A percentile compares a stretch with the other conserved stretches of the same genome.
These are phyloP conservation scores for Aspergillus nidulans DNA, from an alignment of 495 filamentous ascomycete species.

Conservation along the genomic window DNA sequence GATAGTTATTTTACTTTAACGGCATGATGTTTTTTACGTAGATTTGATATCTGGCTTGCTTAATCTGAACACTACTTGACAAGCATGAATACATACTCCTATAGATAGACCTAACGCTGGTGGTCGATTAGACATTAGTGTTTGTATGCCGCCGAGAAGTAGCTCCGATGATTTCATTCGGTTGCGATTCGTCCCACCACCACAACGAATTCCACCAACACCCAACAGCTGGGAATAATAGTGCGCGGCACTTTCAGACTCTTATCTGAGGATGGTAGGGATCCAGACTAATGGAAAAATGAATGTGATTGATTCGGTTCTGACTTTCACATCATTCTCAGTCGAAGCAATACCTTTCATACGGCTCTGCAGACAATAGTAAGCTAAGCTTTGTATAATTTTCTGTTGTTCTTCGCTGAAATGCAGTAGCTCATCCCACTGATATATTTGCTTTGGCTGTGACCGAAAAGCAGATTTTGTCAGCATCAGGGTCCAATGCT, in stretches of 20 bases:
- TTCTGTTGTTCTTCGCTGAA: not conserved
- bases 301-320: not conserved
- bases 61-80: no score
- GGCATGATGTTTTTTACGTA: no score
- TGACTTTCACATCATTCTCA: constrained; percentile 30
- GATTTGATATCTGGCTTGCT: no score
- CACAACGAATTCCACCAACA: not conserved
- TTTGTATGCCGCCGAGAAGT: no score
- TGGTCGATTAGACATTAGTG: no score
- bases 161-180: constrained; percentile 22
- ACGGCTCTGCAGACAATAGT: constrained; percentile 86
- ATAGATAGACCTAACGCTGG: no score
- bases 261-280: constrained; percentile 17
- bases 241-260: not conserved
- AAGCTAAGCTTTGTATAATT: constrained; percentile 17
- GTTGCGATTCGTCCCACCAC: constrained; percentile 3
- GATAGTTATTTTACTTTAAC: no score
- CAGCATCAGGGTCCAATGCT: constrained; percentile 74
- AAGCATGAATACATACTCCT: no score
- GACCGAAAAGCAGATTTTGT: constrained; percentile 71
- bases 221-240: not conserved
- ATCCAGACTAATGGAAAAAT: not conserved
- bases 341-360: constrained; percentile 97
- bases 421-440: constrained; percentile 64
- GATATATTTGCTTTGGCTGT: constrained; percentile 89